phyloP scores from a whole-genome alignment of 306 rosid genomes.

The Acacia confusa region DNA sequence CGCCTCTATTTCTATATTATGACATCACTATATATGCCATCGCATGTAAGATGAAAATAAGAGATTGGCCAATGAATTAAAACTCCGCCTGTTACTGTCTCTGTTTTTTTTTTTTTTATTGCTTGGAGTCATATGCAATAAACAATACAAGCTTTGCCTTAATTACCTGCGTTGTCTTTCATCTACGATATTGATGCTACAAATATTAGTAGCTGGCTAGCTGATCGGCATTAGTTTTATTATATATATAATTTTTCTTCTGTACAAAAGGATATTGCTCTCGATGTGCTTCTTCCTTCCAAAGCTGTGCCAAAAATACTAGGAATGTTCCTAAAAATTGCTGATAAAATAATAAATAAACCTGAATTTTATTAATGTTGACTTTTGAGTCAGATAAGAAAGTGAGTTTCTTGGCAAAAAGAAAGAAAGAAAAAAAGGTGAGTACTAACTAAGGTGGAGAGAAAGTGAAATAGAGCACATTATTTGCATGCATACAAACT shows the following conservation, averaged over 20 bases:
- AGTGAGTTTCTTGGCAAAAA: too few species aligned
- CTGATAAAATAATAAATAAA: too few species aligned
- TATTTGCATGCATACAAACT: neutral
- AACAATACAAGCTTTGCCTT: neutral
- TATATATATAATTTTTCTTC: neutral
- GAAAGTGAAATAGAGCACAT: neutral
- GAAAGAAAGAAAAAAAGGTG: too few species aligned
- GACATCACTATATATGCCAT: too few species aligned
- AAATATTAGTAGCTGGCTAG: too few species aligned
- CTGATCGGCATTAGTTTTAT: too few species aligned
- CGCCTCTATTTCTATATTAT: too few species aligned
- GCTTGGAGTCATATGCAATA: neutral
- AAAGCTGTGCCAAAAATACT: neutral
- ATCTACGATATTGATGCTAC: too few species aligned
- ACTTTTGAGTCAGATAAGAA: too few species aligned
- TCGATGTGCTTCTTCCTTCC: neutral
- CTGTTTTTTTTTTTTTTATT: neutral
- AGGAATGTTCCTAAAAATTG: neutral
- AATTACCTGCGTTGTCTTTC: too few species aligned
- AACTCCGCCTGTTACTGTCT: neutral
- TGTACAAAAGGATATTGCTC: neutral
- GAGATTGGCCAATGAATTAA: neutral
- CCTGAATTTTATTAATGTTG: neutral
- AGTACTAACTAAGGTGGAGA: neutral
- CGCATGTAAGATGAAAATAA: too few species aligned